These are phyloP conservation scores for Metarhizium sp. DNA, from an alignment of 2,329 filamentous ascomycete species.

Conservation along the genomic window DNA sequence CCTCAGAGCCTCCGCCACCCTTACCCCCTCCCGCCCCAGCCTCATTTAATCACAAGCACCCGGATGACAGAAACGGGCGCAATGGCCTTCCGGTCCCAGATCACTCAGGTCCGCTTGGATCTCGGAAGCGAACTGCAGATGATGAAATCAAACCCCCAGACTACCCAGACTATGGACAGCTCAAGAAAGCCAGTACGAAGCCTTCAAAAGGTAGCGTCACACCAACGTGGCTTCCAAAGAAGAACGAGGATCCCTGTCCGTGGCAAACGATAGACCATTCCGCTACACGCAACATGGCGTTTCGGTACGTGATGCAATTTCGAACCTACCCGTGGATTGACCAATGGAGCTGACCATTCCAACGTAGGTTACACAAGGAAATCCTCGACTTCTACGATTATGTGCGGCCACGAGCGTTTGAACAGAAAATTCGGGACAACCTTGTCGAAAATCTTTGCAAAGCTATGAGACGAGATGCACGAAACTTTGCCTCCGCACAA, in stretches of 20 bases:
- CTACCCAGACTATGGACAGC: conserved; percentile 40
- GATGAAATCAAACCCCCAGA: conserved; percentile 54
- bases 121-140: conserved; percentile 64
- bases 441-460: conserved; percentile 60
- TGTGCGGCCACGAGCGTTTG: conserved; percentile 67
- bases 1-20: conserved; percentile 11
- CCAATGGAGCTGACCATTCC: not conserved
- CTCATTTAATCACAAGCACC: not conserved
- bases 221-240: conserved; percentile 39
- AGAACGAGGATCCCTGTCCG: conserved; percentile 41
- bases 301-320: conserved; percentile 38
- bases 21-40: not conserved
- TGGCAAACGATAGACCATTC: conserved; percentile 54
- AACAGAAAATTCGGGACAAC: conserved; percentile 63
- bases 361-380: conserved; percentile 71
- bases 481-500: conserved; percentile 49
- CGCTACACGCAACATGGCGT: conserved; percentile 39
- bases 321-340: not conserved
- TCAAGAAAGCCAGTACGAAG: conserved; percentile 42
- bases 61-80: conserved; percentile 10
- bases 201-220: conserved; percentile 40
- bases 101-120: conserved; percentile 40
- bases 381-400: conserved; percentile 83
- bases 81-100: conserved; percentile 15
- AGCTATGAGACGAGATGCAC: conserved; percentile 40